Base-by-base conservation (phyloP, 306 rosid genomes). In the Cucurbita maxima region DNA sequence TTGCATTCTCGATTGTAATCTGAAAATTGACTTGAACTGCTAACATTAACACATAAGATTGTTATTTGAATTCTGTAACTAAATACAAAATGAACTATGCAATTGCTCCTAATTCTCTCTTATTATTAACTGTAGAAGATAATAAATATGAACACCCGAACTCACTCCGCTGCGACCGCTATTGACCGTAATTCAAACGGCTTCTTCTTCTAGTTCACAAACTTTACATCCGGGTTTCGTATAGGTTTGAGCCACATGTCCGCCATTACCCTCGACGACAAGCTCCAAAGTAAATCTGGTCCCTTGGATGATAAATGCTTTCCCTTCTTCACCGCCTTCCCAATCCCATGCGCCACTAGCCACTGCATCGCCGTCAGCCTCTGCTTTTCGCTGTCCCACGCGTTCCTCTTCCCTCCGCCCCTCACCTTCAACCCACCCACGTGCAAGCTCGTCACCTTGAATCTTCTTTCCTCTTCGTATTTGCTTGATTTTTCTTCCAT, bases 201-300 rank as follows among this genome's bases (percentile, higher is more conserved):
- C 1, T 5, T 10, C 0, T 14, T 51, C 19, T 13, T 68, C 58
- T 70, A 73, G 18, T 78, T 77, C 41, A 74, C 45, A 55, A 95
- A 88, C 79, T 88, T 95, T 58, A 95, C 85, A 62, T 91, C 87
- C 66, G 97, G 99, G 77, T 95, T 95, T 79, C 97, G 85, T 79
- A 91, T 85, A 30, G 89, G 83, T 81, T 85, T 95, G 78, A 95
- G 97, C 99, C 99, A 95, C 99, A 91, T 89, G 69, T 89, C 96
- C 5, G 96, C 97, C 87, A 91, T 85, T 22, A 89, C 87, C 63
- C 99, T 70, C 1, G 96, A 91, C 13, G 99, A 95, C 76, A 91
- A 78, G 85, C 91, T 95, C 96, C 97, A 95, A n/a, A 91, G 54
- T 75, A 81, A 63, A 76, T 95, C 97, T 64, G 86, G 89, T 52